Evolutionary conservation across 495 filamentous ascomycete genomes (phyloP).

Genomic region (Hypoxylon trugodes): DNA sequence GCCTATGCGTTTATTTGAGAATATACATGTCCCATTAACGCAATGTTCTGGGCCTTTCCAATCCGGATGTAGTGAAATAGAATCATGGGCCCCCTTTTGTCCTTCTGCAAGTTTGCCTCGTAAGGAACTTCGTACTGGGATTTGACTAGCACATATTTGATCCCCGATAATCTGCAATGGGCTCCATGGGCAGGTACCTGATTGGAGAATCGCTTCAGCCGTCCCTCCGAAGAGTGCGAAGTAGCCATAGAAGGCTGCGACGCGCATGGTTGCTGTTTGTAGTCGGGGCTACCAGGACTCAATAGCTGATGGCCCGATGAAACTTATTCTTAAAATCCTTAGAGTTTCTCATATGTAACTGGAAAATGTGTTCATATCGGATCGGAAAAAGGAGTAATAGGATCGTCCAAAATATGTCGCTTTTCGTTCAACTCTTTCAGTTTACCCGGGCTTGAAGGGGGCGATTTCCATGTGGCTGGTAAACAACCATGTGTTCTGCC

Average conservation of each 20-base stretch:
- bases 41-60: slow-evolving; percentile 52
- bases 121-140: background rate
- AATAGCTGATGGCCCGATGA: background rate
- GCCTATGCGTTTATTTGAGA: slow-evolving; percentile 35
- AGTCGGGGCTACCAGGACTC: background rate
- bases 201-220: background rate
- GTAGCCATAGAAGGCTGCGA: background rate
- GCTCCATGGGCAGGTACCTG: slow-evolving; percentile 17
- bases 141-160: background rate
- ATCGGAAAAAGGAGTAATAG: background rate
- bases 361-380: background rate
- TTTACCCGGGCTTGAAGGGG: slow-evolving; percentile 1
- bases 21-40: slow-evolving; percentile 49
- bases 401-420: background rate
- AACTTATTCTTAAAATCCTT: background rate
- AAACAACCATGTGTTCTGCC: too few relatives aligned
- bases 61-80: background rate
- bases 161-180: background rate
- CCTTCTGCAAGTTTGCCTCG: background rate
- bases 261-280: slow-evolving; percentile 19
- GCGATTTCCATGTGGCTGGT: too few relatives aligned
- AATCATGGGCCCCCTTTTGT: background rate
- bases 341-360: background rate
- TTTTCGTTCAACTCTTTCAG: background rate
- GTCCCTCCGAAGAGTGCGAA: background rate